These are phyloP conservation scores for Aureobasidium sp. DNA, from an alignment of 2,329 filamentous ascomycete genomes.

Conservation along the genomic window DNA sequence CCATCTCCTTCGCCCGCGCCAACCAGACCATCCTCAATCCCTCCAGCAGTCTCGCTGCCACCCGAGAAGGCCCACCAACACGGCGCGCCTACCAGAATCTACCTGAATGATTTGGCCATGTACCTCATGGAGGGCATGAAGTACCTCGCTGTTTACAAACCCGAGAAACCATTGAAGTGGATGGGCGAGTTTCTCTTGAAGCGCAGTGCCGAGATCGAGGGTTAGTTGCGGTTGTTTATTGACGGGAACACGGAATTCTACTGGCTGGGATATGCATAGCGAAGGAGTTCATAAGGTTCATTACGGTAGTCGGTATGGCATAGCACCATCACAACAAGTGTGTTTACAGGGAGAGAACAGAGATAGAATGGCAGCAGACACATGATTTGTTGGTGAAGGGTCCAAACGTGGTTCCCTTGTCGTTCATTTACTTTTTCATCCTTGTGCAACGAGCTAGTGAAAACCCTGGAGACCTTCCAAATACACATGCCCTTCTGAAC, in stretches of 20 bases:
- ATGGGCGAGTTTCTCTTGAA: conserved; percentile 18
- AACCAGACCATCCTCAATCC: conserved; percentile 23
- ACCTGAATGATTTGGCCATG: conserved; percentile 41
- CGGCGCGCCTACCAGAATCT: conserved; percentile 40
- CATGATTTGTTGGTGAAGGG: neutral
- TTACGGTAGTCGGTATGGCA: neutral
- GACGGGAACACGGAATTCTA: neutral
- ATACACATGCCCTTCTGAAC: conserved; percentile 13
- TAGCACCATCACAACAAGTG: neutral
- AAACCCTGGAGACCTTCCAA: conserved; percentile 10
- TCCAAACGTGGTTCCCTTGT: conserved; percentile 8
- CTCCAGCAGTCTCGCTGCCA: conserved; percentile 17
- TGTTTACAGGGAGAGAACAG: neutral
- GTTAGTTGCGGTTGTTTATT: conserved; percentile 14
- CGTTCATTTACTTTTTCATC: conserved; percentile 10
- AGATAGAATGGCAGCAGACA: neutral
- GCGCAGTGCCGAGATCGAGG: conserved; percentile 41
- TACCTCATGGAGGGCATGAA: neutral
- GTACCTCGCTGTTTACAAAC: neutral
- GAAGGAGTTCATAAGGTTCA: conserved; percentile 10
- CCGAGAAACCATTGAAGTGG: neutral
- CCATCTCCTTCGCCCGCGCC: conserved; percentile 18
- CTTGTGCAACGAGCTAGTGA: conserved; percentile 11
- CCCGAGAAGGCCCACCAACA: conserved; percentile 35
- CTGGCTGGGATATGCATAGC: conserved; percentile 2